Evolutionary conservation across 768 basidiomycete species (phyloP).

Genomic region (Phaeotremella skinneri): DNA sequence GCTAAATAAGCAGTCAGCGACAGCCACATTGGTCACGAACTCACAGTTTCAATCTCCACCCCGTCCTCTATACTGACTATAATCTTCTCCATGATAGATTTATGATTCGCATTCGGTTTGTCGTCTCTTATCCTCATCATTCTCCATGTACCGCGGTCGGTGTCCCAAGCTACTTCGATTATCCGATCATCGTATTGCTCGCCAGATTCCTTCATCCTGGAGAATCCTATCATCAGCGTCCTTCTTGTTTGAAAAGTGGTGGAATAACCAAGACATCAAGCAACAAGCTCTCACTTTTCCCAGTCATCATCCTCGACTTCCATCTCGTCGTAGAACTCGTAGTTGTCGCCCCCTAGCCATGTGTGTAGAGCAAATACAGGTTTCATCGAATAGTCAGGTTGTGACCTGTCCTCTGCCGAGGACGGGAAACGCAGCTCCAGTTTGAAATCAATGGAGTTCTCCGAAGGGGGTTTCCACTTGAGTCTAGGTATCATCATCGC

Average conservation of each 20-base stretch:
- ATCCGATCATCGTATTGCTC: constrained; percentile 92
- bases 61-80: constrained; percentile 90
- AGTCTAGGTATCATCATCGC: constrained; percentile 58
- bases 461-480: constrained; percentile 98
- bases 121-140: constrained; percentile 94
- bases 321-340: constrained; percentile 83
- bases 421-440: constrained; percentile 91
- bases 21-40: constrained; percentile 35
- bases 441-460: constrained; percentile 97
- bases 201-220: constrained; percentile 75
- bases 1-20: constrained; percentile 7
- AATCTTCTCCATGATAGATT: constrained; percentile 77
- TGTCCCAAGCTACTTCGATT: constrained; percentile 91
- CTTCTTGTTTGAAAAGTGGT: not conserved
- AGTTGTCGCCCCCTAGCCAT: constrained; percentile 70
- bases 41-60: constrained; percentile 80
- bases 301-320: constrained; percentile 85
- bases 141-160: constrained; percentile 65
- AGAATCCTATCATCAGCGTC: constrained; percentile 2
- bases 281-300: constrained; percentile 71
- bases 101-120: constrained; percentile 88
- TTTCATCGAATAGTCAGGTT: constrained; percentile 79
- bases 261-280: not conserved
- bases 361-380: constrained; percentile 79
- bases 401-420: constrained; percentile 55